phyloP scores from a whole-genome alignment of 208 protist genomes.

The Phytomonas sp. region DNA sequence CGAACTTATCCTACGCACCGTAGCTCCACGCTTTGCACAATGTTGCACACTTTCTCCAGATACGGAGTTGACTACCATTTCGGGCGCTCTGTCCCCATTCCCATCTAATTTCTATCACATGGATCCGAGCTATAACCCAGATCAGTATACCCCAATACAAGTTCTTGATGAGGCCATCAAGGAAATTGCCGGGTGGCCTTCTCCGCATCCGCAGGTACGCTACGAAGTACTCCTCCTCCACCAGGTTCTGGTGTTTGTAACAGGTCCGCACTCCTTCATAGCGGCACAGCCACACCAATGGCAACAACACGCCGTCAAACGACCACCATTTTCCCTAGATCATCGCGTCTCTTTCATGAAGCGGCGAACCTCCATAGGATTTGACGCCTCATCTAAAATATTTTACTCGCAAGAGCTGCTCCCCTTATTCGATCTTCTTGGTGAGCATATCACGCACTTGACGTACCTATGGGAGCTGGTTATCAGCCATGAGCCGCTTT shows the following conservation, averaged over 20 bases:
- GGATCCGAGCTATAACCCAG: conserved; percentile 53
- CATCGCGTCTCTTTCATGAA: conserved; percentile 16
- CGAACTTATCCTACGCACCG: conserved; percentile 76
- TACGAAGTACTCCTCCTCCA: conserved; percentile 67
- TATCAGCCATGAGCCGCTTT: conserved; percentile 66
- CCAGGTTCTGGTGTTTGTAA: conserved; percentile 65
- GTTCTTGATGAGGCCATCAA: conserved; percentile 53
- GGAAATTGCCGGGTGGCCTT: conserved; percentile 69
- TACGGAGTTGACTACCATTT: conserved; percentile 42
- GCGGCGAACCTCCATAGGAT: conserved; percentile 7
- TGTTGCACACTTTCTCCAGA: conserved; percentile 81
- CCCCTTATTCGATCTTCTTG: conserved; percentile 63
- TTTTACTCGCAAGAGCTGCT: conserved; percentile 33
- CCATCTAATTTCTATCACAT: conserved; percentile 51
- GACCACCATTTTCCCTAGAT: conserved; percentile 17
- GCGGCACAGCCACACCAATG: conserved; percentile 12
- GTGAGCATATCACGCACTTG: conserved; percentile 58
- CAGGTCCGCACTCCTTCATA: conserved; percentile 22
- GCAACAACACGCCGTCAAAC: conserved; percentile 17
- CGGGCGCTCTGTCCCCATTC: conserved; percentile 48
- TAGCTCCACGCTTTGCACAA: conserved; percentile 66
- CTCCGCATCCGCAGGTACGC: conserved; percentile 63
- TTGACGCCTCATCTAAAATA: conserved; percentile 13
- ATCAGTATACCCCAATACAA: conserved; percentile 58
- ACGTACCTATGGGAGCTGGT: conserved; percentile 81